Evolutionary conservation across 2,329 filamentous ascomycete species (phyloP), one percentile per base, ranked within the genome.

Genomic region (Fusarium haematococcum): DNA sequence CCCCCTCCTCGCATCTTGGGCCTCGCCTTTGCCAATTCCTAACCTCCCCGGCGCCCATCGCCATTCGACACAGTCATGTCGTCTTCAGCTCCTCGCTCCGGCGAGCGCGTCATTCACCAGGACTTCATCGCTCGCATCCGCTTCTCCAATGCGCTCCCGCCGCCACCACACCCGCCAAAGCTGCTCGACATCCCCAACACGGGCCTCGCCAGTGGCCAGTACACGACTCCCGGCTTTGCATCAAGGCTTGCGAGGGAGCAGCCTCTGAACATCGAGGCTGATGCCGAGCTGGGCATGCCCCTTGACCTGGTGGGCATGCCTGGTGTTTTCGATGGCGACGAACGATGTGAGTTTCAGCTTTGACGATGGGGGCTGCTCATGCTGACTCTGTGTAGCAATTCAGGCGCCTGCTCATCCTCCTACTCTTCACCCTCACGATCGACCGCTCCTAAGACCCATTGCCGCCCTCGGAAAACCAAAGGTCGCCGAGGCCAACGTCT

Each of bases 211-310:
- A 94, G 92, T 77, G 93, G 93, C 68, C 94, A 97, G 81, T 98
- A 98, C 84, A 97, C 97, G 35, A 94, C 92, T 5, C 94, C 97
- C 1, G 92, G 92, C 25, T 99, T 97, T 85, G 95, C 95, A 33
- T 97, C 95, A 54, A 92, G 95, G 73, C 87, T 99, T 77, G 95
- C 94, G 20, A 89, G 96, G 80, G 95, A 98, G 80, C 97, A 98
- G 86, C 94, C 96, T 62, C 88, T 98, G 58, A 98, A 98, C 81
- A 97, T 99, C 71, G 97, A 99, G 84, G 95, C 95, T 33, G 97
- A 99, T 89, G 97, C 95, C 10, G 97, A 99, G 86, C 90, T 98
- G 77, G 97, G 97, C 67, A 98, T 99, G 97, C 95, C 95, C 69
- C 91, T 99, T 81, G 96, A 98, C 82, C 86, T 99, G 77, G 93